Conservation (phyloP, 2,329 filamentous ascomycete genomes). For the Pseudogymnoascus sp. region DNA sequence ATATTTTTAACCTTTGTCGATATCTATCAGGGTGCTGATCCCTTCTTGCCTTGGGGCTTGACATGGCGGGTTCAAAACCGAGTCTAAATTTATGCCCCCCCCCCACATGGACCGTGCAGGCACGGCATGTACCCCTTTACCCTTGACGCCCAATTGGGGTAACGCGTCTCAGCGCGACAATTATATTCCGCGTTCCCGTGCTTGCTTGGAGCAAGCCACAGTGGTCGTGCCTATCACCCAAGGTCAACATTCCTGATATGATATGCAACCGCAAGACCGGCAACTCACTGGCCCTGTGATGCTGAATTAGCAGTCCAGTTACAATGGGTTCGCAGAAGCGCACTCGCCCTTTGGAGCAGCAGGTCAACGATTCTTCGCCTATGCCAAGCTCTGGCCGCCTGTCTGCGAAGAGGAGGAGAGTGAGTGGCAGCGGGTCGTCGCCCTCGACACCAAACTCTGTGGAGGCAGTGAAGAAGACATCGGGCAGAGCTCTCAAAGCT, state of each 20-base stretch:
- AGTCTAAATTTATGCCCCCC: background rate
- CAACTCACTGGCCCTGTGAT: background rate
- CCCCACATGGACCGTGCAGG: background rate
- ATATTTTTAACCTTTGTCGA: background rate
- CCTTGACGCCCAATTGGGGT: background rate
- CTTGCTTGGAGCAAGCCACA: background rate
- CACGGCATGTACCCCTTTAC: background rate
- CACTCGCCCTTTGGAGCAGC: conserved; percentile 1
- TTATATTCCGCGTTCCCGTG: background rate
- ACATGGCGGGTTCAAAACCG: background rate
- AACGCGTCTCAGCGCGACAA: conserved; percentile 5
- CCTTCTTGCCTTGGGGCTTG: too few relatives aligned
- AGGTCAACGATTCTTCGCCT: conserved; percentile 1
- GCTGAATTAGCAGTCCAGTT: background rate
- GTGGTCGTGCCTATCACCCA: background rate
- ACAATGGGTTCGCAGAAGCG: background rate
- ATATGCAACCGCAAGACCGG: background rate
- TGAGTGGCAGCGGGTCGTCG: conserved; percentile 11
- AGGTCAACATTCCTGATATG: background rate
- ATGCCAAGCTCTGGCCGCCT: conserved; percentile 3
- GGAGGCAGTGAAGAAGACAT: conserved; percentile 18
- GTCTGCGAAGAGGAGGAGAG: conserved; percentile 16
- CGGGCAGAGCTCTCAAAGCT: conserved; percentile 12
- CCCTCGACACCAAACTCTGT: conserved; percentile 19
- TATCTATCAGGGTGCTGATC: background rate